phyloP scores from a whole-genome alignment of 805 yeast species.

The Vanderwaltozyma verrucispora region DNA sequence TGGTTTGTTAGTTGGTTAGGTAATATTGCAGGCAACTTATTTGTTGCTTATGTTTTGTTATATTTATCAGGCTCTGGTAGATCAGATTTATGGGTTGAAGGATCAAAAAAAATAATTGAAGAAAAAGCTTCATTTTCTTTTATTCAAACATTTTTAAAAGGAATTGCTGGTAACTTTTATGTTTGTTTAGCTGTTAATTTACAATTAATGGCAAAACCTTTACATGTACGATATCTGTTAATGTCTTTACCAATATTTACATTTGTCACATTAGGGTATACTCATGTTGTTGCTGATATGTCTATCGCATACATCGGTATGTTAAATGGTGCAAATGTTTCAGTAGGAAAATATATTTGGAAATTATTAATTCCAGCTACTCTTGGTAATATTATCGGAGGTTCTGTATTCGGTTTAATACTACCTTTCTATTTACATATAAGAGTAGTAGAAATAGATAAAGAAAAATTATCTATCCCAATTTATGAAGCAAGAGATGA shows the following conservation, averaged over 20 bases:
- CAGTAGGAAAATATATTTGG: conserved; percentile 63
- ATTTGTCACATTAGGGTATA: conserved; percentile 68
- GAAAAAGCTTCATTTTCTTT: conserved; percentile 39
- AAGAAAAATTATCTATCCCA: conserved; percentile 51
- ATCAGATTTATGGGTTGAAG: conserved; percentile 33
- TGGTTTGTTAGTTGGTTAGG: conserved; percentile 61
- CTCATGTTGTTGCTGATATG: conserved; percentile 82
- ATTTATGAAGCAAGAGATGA: conserved; percentile 64
- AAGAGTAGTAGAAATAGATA: conserved; percentile 62
- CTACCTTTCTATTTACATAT: conserved; percentile 69
- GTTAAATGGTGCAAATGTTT: conserved; percentile 52
- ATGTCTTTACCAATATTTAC: conserved; percentile 63
- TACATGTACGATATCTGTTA: conserved; percentile 61
- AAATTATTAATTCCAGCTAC: conserved; percentile 59
- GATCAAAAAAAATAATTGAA: conserved; percentile 38
- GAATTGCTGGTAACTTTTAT: conserved; percentile 66
- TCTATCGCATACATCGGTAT: conserved; percentile 53
- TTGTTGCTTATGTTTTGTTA: conserved; percentile 56
- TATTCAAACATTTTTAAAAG: conserved; percentile 56
- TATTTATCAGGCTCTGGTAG: conserved; percentile 43
- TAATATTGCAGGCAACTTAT: conserved; percentile 53
- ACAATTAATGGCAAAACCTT: conserved; percentile 68
- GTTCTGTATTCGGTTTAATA: conserved; percentile 49
- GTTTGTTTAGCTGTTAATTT: conserved; percentile 68
- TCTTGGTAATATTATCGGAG: conserved; percentile 75